Conservation (phyloP, 1,284 basidiomycete species). For the Pseudozyma pruni region DNA sequence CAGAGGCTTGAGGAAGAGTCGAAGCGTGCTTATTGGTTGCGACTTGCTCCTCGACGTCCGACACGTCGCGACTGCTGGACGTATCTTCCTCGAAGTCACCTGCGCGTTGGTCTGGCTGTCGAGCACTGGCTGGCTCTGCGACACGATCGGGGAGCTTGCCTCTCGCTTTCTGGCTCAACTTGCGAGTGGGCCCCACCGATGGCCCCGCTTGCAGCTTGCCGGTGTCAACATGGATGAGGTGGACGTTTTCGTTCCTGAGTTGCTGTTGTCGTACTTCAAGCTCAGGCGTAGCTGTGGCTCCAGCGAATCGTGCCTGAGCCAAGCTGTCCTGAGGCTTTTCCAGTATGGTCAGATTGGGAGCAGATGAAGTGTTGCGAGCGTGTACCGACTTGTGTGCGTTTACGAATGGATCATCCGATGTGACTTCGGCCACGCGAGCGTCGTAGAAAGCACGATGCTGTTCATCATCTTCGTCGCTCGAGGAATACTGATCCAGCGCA, state of each 20-base stretch:
- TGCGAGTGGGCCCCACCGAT: slow-evolving; percentile 6
- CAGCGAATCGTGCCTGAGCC: background rate
- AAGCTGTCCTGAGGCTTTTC: slow-evolving; percentile 3
- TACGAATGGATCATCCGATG: slow-evolving; percentile 15
- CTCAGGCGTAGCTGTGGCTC: background rate
- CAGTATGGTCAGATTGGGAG: slow-evolving; percentile 15
- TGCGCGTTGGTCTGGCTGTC: slow-evolving; percentile 11
- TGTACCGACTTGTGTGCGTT: slow-evolving; percentile 25
- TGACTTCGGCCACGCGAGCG: slow-evolving; percentile 3
- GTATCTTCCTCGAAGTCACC: slow-evolving; percentile 48
- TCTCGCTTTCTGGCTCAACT: slow-evolving; percentile 26
- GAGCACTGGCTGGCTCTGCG: background rate
- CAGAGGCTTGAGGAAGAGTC: background rate
- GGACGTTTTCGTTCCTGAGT: background rate
- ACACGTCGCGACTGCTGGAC: slow-evolving; percentile 45
- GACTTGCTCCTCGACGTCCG: slow-evolving; percentile 13
- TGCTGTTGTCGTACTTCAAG: background rate
- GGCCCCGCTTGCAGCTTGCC: background rate
- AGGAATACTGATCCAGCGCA: slow-evolving; percentile 35
- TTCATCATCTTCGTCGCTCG: slow-evolving; percentile 41
- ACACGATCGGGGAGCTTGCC: slow-evolving; percentile 38
- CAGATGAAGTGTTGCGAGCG: slow-evolving; percentile 26
- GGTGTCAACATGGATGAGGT: background rate
- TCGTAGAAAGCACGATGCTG: slow-evolving; percentile 32
- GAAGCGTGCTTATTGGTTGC: background rate